These are phyloP conservation scores for Taphrina betulina DNA, from an alignment of 1,139 yeast genomes.

Conservation along the genomic window DNA sequence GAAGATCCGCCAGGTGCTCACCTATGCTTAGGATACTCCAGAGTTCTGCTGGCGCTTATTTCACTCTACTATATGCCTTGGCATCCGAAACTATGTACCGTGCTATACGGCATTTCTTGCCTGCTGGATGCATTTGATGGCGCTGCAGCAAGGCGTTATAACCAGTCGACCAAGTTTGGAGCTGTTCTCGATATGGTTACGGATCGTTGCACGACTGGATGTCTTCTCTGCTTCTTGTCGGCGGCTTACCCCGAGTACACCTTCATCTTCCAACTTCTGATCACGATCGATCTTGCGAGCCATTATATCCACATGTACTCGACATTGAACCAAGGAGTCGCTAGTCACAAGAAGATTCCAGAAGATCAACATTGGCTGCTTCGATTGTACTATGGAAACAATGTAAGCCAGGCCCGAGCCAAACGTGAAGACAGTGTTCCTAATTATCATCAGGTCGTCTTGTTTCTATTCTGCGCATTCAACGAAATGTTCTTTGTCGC, in stretches of 20 bases:
- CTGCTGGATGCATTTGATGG: slow-evolving; percentile 96
- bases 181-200: slow-evolving; percentile 99
- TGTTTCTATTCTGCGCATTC: slow-evolving; percentile 85
- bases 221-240: slow-evolving; percentile 80
- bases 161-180: slow-evolving; percentile 85
- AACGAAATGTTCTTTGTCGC: slow-evolving; percentile 93
- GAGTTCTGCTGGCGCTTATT: slow-evolving; percentile 75
- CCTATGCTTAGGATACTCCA: slow-evolving; percentile 49
- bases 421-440: background rate
- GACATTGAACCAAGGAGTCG: slow-evolving; percentile 72
- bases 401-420: slow-evolving; percentile 41
- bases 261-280: slow-evolving; percentile 77
- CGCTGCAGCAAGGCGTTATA: slow-evolving; percentile 82
- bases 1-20: background rate
- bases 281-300: slow-evolving; percentile 85
- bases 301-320: slow-evolving; percentile 99
- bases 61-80: slow-evolving; percentile 78
- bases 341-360: slow-evolving; percentile 81
- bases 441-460: slow-evolving; percentile 49
- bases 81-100: slow-evolving; percentile 68
- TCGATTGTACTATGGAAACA: slow-evolving; percentile 81
- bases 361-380: slow-evolving; percentile 68
- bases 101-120: slow-evolving; percentile 82
- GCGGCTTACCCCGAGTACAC: slow-evolving; percentile 69
- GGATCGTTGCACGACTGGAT: slow-evolving; percentile 93